phyloP scores from a whole-genome alignment of 129 eudicot genomes.

The Centella asiatica region DNA sequence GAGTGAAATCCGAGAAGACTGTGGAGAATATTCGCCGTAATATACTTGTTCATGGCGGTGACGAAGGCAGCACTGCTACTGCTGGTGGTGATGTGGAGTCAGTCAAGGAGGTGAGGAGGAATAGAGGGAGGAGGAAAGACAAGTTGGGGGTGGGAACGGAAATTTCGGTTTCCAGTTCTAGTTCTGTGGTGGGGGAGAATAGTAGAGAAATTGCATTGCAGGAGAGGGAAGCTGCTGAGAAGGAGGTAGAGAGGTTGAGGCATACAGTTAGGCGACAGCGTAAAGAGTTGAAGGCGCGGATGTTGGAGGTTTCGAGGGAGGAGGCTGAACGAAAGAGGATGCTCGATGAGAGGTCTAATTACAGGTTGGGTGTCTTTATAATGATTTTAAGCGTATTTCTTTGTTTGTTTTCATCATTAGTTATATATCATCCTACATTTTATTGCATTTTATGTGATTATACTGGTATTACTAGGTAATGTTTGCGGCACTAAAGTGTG shows the following conservation, averaged over 20 bases:
- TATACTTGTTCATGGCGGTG: conserved; percentile 72
- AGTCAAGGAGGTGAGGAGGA: conserved; percentile 21
- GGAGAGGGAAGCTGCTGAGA: conserved; percentile 75
- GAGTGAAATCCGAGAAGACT: conserved; percentile 86
- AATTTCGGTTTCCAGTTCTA: not conserved
- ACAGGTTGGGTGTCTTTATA: conserved; percentile 39
- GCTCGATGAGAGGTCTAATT: conserved; percentile 78
- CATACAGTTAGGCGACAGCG: conserved; percentile 61
- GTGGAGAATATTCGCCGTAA: conserved; percentile 64
- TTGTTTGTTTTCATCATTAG: not conserved
- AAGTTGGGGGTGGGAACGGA: conserved; percentile 23
- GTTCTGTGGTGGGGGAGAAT: conserved; percentile 23
- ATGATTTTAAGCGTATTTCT: not conserved
- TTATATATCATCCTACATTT: too few species aligned
- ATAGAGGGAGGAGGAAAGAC: conserved; percentile 48
- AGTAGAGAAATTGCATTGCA: conserved; percentile 54
- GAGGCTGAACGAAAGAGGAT: conserved; percentile 87
- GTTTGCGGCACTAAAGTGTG: not conserved
- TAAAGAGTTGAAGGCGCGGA: conserved; percentile 71
- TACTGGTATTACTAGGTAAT: not conserved
- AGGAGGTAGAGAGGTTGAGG: conserved; percentile 88
- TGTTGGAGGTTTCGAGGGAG: conserved; percentile 83
- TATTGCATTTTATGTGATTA: not conserved
- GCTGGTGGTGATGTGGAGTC: not conserved
- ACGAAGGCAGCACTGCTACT: conserved; percentile 16